Conservation (phyloP, 2,329 filamentous ascomycete species). For the Calonectria hawksworthii region DNA sequence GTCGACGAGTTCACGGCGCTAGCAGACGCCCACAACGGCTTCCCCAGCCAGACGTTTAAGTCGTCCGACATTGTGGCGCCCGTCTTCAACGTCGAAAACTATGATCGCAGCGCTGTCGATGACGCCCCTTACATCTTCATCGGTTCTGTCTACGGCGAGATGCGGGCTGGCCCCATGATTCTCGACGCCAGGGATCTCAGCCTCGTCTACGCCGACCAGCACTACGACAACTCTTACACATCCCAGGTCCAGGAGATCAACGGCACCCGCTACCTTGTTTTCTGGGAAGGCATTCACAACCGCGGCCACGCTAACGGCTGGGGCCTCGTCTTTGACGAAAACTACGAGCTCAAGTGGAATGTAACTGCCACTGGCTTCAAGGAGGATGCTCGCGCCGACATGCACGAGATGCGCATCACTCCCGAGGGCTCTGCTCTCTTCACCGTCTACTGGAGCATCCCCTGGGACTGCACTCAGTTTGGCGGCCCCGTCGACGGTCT, state of each 20-base stretch:
- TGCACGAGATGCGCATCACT: conserved; percentile 61
- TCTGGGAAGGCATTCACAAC: conserved; percentile 50
- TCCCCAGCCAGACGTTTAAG: conserved; percentile 51
- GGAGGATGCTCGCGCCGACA: conserved; percentile 51
- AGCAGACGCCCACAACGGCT: conserved; percentile 41
- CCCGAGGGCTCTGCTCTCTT: conserved; percentile 56
- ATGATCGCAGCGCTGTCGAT: conserved; percentile 45
- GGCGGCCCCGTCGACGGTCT: conserved; percentile 49
- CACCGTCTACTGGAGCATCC: conserved; percentile 55
- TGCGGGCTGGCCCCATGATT: conserved; percentile 51
- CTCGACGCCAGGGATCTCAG: conserved; percentile 52
- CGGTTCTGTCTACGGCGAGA: conserved; percentile 40
- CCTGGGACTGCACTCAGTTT: conserved; percentile 47
- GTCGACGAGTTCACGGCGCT: conserved; percentile 45
- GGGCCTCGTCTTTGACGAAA: conserved; percentile 49
- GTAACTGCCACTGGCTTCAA: conserved; percentile 53
- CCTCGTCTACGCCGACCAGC: conserved; percentile 54
- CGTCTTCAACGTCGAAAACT: conserved; percentile 51
- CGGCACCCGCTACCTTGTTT: conserved; percentile 51
- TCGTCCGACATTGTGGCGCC: conserved; percentile 52
- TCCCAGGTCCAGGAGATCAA: conserved; percentile 49
- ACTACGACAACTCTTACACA: conserved; percentile 44
- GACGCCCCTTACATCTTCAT: conserved; percentile 52
- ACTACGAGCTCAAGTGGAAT: conserved; percentile 55
- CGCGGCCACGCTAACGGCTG: conserved; percentile 47